Percentiles rank a stretch among this genome's conserved stretches.
phyloP scores from a whole-genome alignment of 331 rosid species.

The Ulmus americana region DNA sequence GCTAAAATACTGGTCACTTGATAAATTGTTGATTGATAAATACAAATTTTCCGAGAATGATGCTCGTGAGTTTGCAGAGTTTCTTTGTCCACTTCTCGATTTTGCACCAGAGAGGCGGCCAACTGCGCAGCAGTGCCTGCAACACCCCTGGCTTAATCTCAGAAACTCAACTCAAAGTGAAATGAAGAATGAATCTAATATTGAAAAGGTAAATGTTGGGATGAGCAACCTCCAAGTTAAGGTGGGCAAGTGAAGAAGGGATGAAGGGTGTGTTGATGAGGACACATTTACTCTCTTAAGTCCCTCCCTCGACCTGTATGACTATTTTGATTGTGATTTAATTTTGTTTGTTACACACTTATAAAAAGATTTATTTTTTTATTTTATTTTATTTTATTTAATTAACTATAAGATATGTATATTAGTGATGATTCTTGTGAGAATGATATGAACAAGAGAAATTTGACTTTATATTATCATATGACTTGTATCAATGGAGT shows the following conservation, averaged over 20 bases:
- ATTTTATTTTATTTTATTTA: conserved; percentile 27
- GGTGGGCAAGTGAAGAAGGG: conserved; percentile 66
- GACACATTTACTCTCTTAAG: conserved; percentile 3
- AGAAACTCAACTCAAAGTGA: conserved; percentile 36
- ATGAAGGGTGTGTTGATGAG: conserved; percentile 18
- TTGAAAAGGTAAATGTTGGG: conserved; percentile 55
- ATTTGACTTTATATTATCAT: background rate
- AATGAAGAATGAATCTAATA: conserved; percentile 30
- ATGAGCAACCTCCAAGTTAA: conserved; percentile 64
- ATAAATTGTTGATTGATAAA: conserved; percentile 61
- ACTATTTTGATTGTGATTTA: conserved; percentile 39
- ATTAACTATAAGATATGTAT: conserved; percentile 54
- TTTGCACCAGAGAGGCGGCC: conserved; percentile 89
- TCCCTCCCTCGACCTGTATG: conserved; percentile 31
- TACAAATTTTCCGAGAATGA: conserved; percentile 63
- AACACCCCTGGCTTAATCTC: conserved; percentile 68
- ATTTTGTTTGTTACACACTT: conserved; percentile 28
- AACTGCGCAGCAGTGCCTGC: conserved; percentile 73
- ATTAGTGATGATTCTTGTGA: conserved; percentile 47
- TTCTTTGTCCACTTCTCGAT: conserved; percentile 65
- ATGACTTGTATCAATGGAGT: too few relatives aligned
- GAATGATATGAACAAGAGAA: conserved; percentile 17
- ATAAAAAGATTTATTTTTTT: conserved; percentile 32
- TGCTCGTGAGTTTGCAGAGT: conserved; percentile 63
- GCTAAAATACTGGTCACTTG: conserved; percentile 73